Percentiles rank a stretch among this genome's conserved stretches.
phyloP scores from a whole-genome alignment of 129 eudicot genomes.

The Ambrosia trifida region DNA sequence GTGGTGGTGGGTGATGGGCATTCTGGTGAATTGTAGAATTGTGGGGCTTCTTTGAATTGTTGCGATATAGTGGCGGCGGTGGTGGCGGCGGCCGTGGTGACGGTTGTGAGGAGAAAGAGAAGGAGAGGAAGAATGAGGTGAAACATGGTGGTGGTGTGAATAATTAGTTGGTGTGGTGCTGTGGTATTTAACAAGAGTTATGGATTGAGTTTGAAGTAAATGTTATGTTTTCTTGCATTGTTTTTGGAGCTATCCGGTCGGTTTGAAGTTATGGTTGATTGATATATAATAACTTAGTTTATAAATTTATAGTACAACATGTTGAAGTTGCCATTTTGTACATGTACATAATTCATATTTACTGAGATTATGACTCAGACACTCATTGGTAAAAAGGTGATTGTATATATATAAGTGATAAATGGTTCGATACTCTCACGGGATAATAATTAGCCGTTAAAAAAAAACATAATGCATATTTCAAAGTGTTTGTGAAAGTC shows the following conservation, averaged over 20 bases:
- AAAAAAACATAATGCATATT: no score
- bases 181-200: conserved; percentile 23
- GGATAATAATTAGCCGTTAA: no score
- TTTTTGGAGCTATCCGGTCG: conserved; percentile 15
- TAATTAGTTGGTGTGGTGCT: conserved; percentile 12
- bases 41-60: conserved; percentile 50
- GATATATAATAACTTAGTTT: background rate
- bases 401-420: no score
- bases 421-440: no score
- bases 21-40: conserved; percentile 37
- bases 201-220: conserved; percentile 32
- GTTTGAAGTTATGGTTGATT: conserved; percentile 18
- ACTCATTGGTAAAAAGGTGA: no score
- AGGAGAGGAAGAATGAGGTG: conserved; percentile 24
- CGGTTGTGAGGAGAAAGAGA: conserved; percentile 20
- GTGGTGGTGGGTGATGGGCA: conserved; percentile 22
- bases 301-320: background rate
- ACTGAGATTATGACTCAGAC: no score
- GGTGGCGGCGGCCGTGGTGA: background rate
- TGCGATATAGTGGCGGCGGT: conserved; percentile 26
- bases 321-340: no score
- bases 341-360: no score
- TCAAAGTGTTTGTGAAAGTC: no score
- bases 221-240: conserved; percentile 1
- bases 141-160: conserved; percentile 26